Conservation (phyloP, 805 yeast species). For the Torulaspora microellipsoides region DNA sequence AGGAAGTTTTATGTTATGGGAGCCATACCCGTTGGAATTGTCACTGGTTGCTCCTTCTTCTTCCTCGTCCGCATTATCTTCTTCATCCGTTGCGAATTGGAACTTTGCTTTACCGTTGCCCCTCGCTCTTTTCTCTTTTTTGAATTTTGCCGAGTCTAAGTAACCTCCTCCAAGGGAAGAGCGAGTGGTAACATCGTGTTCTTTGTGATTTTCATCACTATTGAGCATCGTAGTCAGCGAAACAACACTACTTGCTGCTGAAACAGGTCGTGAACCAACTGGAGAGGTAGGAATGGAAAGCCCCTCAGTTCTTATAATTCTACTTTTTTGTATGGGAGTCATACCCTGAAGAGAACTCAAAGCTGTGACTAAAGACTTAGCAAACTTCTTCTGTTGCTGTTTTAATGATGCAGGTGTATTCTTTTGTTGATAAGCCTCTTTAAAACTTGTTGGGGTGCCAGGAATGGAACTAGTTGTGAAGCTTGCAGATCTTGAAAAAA, state of each 20-base stretch:
- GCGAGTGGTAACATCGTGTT: background rate
- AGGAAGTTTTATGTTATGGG: constrained; percentile 22
- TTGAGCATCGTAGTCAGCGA: constrained; percentile 17
- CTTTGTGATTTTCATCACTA: constrained; percentile 1
- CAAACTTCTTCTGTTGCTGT: constrained; percentile 11
- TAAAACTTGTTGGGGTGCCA: constrained; percentile 10
- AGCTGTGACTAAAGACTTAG: constrained; percentile 17
- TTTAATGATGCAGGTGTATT: background rate
- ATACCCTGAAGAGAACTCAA: constrained; percentile 20
- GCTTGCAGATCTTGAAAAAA: constrained; percentile 12
- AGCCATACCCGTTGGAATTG: constrained; percentile 6
- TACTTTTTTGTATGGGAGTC: constrained; percentile 13
- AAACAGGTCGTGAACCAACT: constrained; percentile 15
- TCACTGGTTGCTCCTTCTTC: constrained; percentile 12
- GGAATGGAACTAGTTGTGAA: constrained; percentile 6
- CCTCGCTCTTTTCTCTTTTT: background rate
- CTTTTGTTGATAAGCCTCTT: constrained; percentile 3
- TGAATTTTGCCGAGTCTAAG: background rate
- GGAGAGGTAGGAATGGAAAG: constrained; percentile 15
- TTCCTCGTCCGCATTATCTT: constrained; percentile 12
- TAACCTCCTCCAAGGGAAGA: background rate
- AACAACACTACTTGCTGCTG: constrained; percentile 18
- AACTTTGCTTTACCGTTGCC: constrained; percentile 13
- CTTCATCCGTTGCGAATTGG: constrained; percentile 14
- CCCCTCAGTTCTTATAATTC: constrained; percentile 11